Conservation (phyloP, 2,329 filamentous ascomycete species). For the Ascosphaera apis region DNA sequence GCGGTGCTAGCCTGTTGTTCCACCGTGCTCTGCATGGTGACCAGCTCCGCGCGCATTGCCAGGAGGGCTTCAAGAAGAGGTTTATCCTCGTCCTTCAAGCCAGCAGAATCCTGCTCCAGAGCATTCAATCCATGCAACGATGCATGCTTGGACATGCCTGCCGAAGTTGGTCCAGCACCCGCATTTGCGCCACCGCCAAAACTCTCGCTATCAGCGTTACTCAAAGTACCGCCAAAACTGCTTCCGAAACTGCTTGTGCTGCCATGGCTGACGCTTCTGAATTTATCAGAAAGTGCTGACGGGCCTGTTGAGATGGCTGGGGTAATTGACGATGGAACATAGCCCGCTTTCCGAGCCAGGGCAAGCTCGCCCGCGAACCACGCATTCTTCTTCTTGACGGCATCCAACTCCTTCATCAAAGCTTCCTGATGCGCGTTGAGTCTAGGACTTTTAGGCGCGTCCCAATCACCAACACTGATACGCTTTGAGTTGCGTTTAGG, state of each 20-base stretch:
- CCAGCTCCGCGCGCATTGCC: constrained; percentile 71
- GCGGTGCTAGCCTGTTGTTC: constrained; percentile 71
- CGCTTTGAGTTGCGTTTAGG: neutral
- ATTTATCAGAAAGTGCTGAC: neutral
- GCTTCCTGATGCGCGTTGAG: constrained; percentile 31
- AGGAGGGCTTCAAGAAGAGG: constrained; percentile 80
- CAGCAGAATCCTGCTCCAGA: constrained; percentile 37
- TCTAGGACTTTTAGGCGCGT: constrained; percentile 18
- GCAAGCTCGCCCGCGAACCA: constrained; percentile 96
- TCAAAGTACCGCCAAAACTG: constrained; percentile 20
- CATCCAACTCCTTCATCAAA: constrained; percentile 67
- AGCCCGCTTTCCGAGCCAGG: constrained; percentile 73
- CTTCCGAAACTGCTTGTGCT: neutral
- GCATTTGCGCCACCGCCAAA: neutral
- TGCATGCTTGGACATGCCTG: constrained; percentile 30
- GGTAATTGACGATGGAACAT: constrained; percentile 28
- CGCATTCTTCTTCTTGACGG: constrained; percentile 63
- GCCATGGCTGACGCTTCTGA: neutral
- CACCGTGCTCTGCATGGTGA: constrained; percentile 72
- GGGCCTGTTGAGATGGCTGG: too few relatives aligned
- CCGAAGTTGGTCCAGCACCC: constrained; percentile 9
- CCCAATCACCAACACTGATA: neutral
- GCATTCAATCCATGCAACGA: neutral
- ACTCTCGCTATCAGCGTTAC: constrained; percentile 15
- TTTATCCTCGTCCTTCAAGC: constrained; percentile 65